Conservation (phyloP, 2,329 filamentous ascomycete genomes). For the Xylariaceae sp. region DNA sequence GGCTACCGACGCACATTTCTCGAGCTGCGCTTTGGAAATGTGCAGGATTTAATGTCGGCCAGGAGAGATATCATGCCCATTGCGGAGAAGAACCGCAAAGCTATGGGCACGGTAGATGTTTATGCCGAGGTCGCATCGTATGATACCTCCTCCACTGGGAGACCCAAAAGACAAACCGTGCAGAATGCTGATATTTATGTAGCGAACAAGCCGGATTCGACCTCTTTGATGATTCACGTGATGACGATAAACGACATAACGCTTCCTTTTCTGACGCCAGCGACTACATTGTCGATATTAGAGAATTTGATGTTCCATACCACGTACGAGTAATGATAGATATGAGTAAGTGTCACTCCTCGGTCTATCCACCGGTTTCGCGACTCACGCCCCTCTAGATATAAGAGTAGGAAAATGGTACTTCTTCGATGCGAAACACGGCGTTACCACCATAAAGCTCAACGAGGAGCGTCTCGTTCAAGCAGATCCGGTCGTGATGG, state of each 20-base stretch:
- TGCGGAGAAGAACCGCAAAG: constrained; percentile 94
- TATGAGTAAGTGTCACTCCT: constrained; percentile 51
- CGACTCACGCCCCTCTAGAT: constrained; percentile 49
- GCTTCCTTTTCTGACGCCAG: constrained; percentile 78
- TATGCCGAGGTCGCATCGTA: constrained; percentile 94
- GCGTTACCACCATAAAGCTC: constrained; percentile 74
- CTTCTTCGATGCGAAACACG: constrained; percentile 89
- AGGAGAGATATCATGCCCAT: constrained; percentile 81
- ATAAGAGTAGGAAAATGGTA: constrained; percentile 98
- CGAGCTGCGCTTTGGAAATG: constrained; percentile 82
- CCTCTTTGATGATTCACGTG: constrained; percentile 85
- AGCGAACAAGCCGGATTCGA: constrained; percentile 58
- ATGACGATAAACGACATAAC: constrained; percentile 75
- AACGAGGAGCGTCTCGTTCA: constrained; percentile 84
- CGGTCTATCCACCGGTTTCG: background rate
- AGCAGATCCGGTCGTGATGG: constrained; percentile 95
- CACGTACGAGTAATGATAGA: constrained; percentile 99
- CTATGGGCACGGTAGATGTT: constrained; percentile 94
- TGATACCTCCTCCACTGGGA: constrained; percentile 30
- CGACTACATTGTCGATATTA: constrained; percentile 96
- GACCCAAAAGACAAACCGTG: background rate
- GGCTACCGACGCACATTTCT: constrained; percentile 88
- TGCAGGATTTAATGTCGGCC: constrained; percentile 79
- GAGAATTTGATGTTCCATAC: constrained; percentile 98
- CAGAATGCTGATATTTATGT: constrained; percentile 13